Base-by-base conservation (phyloP, 352 stramenopile genomes). In the Phytophthora lateralis region DNA sequence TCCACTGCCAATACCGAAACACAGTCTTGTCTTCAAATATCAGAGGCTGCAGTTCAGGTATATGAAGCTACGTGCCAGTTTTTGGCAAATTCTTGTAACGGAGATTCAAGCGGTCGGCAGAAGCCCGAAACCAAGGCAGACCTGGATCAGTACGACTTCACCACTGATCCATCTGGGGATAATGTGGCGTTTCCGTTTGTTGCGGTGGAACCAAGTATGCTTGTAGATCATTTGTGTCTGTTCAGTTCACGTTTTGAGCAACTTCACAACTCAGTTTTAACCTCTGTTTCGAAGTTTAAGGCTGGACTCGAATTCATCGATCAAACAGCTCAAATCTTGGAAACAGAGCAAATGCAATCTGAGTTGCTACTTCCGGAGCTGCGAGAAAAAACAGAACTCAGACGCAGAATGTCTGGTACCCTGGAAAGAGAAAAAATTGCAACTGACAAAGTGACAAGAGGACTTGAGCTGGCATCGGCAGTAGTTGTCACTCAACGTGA, bases 401-500 rank as follows among this genome's bases (percentile, higher is more conserved):
- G 76, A 38, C 63, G 82, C 2, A 59, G 55, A 17, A 88, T 90
- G 80, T 91, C 80, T 3, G 82, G 75, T 0, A 85, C 67, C 10
- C 53, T 89, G n/a, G 80, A 91, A 42, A 76, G 73, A 26, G 78
- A 90, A 32, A 75, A 84, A 29, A 63, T 88, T 6, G 45, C 63
- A 10, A 49, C 71, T 1, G 75, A 70, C 18, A 93, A 91, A 49
- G 55, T 90, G 6, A 60, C 59, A 2, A 64, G 68, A 32, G 72
- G 67, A 0, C 70, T 91, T 2, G 78, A 87, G 34, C 51, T 89
- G 14, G 82, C 83, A 10, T 72, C 75, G 0, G 58, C 39, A 4
- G 42, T 80, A 1, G 69, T 68, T 0, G 62, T 72, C 3, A 59
- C 69, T 3, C 80, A 90, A 48, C 68, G 68, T 6, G 55, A 72